These are phyloP conservation scores for Rheum nobile DNA, from an alignment of 148 eudicot species.

Conservation along the genomic window DNA sequence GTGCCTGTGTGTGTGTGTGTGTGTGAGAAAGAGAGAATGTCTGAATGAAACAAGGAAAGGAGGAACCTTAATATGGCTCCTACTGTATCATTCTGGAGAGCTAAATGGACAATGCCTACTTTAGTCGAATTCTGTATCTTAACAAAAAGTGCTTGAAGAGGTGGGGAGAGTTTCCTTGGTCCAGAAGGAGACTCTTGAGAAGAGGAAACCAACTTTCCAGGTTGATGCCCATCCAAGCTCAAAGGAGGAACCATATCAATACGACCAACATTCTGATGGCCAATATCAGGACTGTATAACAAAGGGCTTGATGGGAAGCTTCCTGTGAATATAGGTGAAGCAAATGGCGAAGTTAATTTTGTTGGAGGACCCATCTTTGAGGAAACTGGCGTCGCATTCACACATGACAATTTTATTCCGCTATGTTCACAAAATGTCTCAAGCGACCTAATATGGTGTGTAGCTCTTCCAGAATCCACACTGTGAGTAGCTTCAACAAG, in stretches of 20 bases:
- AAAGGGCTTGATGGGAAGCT: constrained; percentile 93
- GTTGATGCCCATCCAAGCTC: constrained; percentile 77
- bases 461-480: constrained; percentile 90
- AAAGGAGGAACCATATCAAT: constrained; percentile 86
- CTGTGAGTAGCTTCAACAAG: constrained; percentile 86
- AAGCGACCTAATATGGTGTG: constrained; percentile 81
- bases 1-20: not conserved
- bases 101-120: constrained; percentile 83
- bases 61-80: constrained; percentile 81
- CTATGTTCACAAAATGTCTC: constrained; percentile 68
- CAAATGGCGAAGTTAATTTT: constrained; percentile 52
- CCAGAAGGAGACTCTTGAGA: constrained; percentile 66
- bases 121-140: constrained; percentile 73
- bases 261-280: constrained; percentile 45
- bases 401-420: constrained; percentile 53
- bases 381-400: constrained; percentile 34
- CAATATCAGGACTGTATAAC: constrained; percentile 69
- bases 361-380: constrained; percentile 35
- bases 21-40: not conserved
- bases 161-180: constrained; percentile 58
- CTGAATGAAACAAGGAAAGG: not conserved
- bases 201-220: constrained; percentile 44
- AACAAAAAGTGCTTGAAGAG: constrained; percentile 56
- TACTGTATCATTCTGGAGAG: constrained; percentile 81
- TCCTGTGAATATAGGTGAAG: constrained; percentile 92